A percentile compares a stretch with the other conserved stretches of the same genome.
phyloP scores from a whole-genome alignment of 208 protist species.

The Acanthamoeba culbertsoni region DNA sequence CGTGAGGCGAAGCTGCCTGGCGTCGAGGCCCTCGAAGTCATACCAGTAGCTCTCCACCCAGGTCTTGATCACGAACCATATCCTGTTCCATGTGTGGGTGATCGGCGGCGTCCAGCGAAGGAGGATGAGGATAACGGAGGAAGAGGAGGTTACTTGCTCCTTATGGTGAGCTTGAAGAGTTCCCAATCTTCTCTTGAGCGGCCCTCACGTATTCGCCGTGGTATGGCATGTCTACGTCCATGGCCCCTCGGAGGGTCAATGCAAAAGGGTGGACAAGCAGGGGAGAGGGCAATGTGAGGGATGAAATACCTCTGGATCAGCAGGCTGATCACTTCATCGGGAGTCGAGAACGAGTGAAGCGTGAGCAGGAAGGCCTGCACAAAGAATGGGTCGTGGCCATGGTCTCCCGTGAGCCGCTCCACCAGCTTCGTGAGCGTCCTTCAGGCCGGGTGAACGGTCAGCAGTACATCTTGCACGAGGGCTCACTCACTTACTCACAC shows the following conservation, averaged over 20 bases:
- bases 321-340: too few species aligned
- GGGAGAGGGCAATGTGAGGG: neutral
- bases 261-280: neutral
- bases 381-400: neutral
- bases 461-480: too few species aligned
- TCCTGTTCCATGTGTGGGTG: neutral
- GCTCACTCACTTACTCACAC: too few species aligned
- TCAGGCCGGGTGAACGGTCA: too few species aligned
- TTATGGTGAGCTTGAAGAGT: neutral
- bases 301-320: neutral
- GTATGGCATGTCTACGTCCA: neutral
- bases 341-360: neutral
- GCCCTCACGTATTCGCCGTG: neutral
- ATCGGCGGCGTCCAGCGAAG: neutral
- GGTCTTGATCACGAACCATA: conserved; percentile 19
- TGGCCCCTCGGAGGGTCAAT: neutral
- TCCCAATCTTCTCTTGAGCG: neutral
- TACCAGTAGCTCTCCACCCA: conserved; percentile 32
- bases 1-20: neutral
- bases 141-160: neutral
- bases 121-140: too few species aligned
- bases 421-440: neutral
- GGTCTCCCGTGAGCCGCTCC: neutral
- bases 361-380: neutral
- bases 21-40: neutral